phyloP scores from a whole-genome alignment of 2,329 filamentous ascomycete species.

The Aspergillus costaricaensis region DNA sequence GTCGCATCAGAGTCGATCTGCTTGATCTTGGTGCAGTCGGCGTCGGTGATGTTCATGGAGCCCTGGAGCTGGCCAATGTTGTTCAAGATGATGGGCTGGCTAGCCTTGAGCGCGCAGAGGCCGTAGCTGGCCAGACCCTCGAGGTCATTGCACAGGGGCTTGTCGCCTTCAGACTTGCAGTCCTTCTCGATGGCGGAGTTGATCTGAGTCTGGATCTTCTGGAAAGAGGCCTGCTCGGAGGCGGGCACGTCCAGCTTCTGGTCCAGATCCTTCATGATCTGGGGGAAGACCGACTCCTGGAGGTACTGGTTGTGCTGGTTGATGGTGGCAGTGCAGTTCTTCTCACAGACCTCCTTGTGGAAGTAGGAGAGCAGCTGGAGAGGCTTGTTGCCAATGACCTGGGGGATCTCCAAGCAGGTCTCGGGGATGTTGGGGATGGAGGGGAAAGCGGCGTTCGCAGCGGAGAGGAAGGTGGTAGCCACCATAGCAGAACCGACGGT shows the following conservation, averaged over 20 bases:
- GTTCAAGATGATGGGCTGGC: constrained; percentile 9
- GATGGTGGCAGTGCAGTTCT: constrained; percentile 17
- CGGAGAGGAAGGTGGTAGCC: constrained; percentile 1
- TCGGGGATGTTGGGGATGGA: constrained; percentile 8
- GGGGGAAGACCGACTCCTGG: constrained; percentile 11
- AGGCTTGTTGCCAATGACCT: constrained; percentile 15
- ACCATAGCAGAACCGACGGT: not conserved
- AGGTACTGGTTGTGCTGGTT: constrained; percentile 15
- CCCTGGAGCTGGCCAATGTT: not conserved
- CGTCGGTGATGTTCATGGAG: constrained; percentile 6
- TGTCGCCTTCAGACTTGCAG: constrained; percentile 12
- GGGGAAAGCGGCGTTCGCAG: not conserved
- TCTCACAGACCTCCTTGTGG: constrained; percentile 12
- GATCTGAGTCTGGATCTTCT: constrained; percentile 10
- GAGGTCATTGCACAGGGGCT: constrained; percentile 12
- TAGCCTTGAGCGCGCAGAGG: constrained; percentile 9
- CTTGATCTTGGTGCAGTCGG: constrained; percentile 12
- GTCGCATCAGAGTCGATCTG: constrained; percentile 1
- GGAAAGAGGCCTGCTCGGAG: constrained; percentile 9
- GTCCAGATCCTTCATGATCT: constrained; percentile 10
- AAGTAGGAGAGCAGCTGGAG: constrained; percentile 14
- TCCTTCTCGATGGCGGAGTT: constrained; percentile 9
- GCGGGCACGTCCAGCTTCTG: constrained; percentile 6
- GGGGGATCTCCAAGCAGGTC: constrained; percentile 11
- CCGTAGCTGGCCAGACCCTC: constrained; percentile 3